A percentile compares a stretch with the other conserved stretches of the same genome.
Conservation (phyloP, 495 filamentous ascomycete species). For the Aspergillus sclerotioniger region DNA sequence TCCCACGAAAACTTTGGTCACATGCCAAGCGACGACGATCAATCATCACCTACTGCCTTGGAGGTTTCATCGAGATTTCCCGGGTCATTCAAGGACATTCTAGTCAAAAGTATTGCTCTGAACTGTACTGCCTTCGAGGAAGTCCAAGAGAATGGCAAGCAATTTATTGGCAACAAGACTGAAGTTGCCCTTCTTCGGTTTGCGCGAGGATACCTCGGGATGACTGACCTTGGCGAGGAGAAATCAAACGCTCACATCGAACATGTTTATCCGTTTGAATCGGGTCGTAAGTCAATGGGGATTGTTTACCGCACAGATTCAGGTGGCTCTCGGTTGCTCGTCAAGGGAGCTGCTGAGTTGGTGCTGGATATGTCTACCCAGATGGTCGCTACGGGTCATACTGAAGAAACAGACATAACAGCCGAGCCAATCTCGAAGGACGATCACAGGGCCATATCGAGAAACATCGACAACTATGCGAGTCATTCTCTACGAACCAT, state of each 20-base stretch:
- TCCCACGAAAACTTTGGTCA: conserved; percentile 44
- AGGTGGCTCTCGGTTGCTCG: conserved; percentile 58
- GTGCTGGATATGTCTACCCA: conserved; percentile 49
- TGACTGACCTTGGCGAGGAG: conserved; percentile 55
- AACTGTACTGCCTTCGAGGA: conserved; percentile 69
- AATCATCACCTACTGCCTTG: too few relatives aligned
- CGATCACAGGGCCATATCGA: conserved; percentile 16
- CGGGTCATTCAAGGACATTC: conserved; percentile 17
- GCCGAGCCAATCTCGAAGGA: too few relatives aligned
- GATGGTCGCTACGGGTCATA: conserved; percentile 34
- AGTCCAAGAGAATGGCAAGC: conserved; percentile 50
- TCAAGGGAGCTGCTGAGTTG: conserved; percentile 71
- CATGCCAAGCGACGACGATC: too few relatives aligned
- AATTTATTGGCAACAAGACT: conserved; percentile 69
- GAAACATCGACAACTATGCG: conserved; percentile 56
- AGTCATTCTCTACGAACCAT: conserved; percentile 61
- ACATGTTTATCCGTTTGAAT: conserved; percentile 68
- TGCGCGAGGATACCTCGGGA: conserved; percentile 59
- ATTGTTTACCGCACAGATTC: conserved; percentile 57
- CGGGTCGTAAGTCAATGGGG: conserved; percentile 66
- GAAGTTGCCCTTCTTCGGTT: conserved; percentile 65
- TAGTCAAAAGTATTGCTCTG: conserved; percentile 59
- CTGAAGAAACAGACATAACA: conserved; percentile 22
- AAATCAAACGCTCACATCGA: conserved; percentile 56
- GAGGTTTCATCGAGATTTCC: too few relatives aligned